Percentiles rank a stretch among this genome's conserved stretches.
Conservation (phyloP, 1,139 yeast genomes). For the Kodamaea derodonti region DNA sequence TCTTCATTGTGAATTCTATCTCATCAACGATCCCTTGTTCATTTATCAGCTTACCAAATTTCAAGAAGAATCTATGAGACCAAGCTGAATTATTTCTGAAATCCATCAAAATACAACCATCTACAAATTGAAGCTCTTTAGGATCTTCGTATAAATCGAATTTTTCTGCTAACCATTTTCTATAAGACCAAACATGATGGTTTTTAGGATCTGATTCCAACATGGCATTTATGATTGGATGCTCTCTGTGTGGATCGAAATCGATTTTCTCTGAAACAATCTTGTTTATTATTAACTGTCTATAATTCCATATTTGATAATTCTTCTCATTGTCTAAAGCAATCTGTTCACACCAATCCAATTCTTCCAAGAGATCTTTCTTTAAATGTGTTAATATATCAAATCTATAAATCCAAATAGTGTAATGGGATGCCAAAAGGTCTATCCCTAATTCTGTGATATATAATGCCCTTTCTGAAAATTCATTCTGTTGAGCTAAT, state of each 20-base stretch:
- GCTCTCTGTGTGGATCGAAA: slow-evolving; percentile 53
- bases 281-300: slow-evolving; percentile 54
- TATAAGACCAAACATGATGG: slow-evolving; percentile 94
- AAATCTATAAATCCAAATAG: slow-evolving; percentile 81
- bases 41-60: slow-evolving; percentile 19
- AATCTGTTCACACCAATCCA: slow-evolving; percentile 68
- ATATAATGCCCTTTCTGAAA: slow-evolving; percentile 65
- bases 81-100: slow-evolving; percentile 91
- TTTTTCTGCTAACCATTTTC: slow-evolving; percentile 70
- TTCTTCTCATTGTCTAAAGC: slow-evolving; percentile 81
- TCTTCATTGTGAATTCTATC: slow-evolving; percentile 39
- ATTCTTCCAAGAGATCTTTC: slow-evolving; percentile 23
- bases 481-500: slow-evolving; percentile 56
- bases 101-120: slow-evolving; percentile 53
- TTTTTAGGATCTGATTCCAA: slow-evolving; percentile 78
- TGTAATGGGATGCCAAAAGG: slow-evolving; percentile 83
- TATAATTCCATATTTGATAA: slow-evolving; percentile 94
- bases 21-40: slow-evolving; percentile 23
- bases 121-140: slow-evolving; percentile 53
- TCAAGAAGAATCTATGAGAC: slow-evolving; percentile 75
- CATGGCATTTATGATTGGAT: slow-evolving; percentile 61
- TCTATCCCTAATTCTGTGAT: slow-evolving; percentile 63
- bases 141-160: slow-evolving; percentile 43
- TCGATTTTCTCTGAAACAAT: slow-evolving; percentile 15
- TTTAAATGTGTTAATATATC: slow-evolving; percentile 46